Evolutionary conservation across 2,329 filamentous ascomycete species (phyloP).

Genomic region (Nemania serpens): DNA sequence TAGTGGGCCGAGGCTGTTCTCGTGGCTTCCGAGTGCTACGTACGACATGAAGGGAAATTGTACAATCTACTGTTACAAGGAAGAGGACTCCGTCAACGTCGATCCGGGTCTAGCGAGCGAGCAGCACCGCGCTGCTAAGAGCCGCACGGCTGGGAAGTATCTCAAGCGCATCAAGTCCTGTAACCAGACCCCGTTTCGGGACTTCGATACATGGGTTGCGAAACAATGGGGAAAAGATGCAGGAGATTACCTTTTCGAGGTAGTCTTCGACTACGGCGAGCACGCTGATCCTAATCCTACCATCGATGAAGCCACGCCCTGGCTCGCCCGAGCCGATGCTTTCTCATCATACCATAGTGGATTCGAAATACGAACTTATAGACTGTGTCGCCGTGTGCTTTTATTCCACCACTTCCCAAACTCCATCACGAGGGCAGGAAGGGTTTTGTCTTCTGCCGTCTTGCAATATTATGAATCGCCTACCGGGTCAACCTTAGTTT

Average conservation of each 20-base stretch:
- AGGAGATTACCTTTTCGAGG: neutral
- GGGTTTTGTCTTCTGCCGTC: neutral
- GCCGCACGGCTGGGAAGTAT: neutral
- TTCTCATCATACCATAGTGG: neutral
- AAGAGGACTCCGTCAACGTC: neutral
- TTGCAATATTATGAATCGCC: neutral
- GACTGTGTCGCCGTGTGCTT: neutral
- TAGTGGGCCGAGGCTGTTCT: too few relatives aligned
- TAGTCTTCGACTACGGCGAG: neutral
- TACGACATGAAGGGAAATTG: neutral
- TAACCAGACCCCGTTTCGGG: neutral
- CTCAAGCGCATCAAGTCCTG: neutral
- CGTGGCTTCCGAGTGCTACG: neutral
- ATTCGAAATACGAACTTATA: conserved; percentile 1
- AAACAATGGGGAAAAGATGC: too few relatives aligned
- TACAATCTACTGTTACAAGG: neutral
- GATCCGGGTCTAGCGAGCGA: neutral
- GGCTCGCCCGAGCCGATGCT: neutral
- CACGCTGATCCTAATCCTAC: neutral
- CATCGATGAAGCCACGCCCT: neutral
- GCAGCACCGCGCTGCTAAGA: neutral
- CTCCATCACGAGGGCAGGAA: neutral
- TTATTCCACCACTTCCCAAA: neutral
- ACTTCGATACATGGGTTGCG: neutral
- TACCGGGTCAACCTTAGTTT: too few relatives aligned